Percentiles rank a stretch among this genome's conserved stretches.
phyloP scores from a whole-genome alignment of 2,329 filamentous ascomycete species.

The Trichoderma sp. region DNA sequence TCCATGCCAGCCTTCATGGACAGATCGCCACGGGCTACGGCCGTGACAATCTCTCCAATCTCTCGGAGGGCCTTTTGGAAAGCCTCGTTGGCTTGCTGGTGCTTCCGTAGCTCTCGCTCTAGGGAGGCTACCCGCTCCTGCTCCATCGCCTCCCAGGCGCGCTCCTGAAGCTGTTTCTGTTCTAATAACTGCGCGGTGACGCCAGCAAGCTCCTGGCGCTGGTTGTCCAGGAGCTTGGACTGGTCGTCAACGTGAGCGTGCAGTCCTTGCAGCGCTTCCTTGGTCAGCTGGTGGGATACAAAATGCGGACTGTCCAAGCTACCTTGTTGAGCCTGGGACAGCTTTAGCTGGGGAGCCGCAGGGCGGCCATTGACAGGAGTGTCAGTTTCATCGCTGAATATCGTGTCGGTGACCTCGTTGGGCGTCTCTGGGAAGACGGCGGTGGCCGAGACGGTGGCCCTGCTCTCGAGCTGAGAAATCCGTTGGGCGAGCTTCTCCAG shows the following conservation, averaged over 20 bases:
- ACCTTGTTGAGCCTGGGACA: slow-evolving; percentile 50
- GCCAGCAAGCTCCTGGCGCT: slow-evolving; percentile 81
- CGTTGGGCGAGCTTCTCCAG: slow-evolving; percentile 76
- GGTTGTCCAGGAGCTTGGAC: slow-evolving; percentile 86
- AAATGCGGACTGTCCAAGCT: slow-evolving; percentile 45
- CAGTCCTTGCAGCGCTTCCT: slow-evolving; percentile 82
- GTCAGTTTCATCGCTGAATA: slow-evolving; percentile 62
- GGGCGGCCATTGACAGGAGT: slow-evolving; percentile 47
- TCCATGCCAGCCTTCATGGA: slow-evolving; percentile 98
- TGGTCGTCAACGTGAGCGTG: slow-evolving; percentile 92
- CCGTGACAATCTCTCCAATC: slow-evolving; percentile 96
- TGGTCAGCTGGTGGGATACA: slow-evolving; percentile 62
- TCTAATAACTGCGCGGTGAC: slow-evolving; percentile 84
- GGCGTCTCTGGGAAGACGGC: slow-evolving; percentile 77
- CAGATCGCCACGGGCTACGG: slow-evolving; percentile 90
- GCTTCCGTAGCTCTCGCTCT: slow-evolving; percentile 92
- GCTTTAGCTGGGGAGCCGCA: slow-evolving; percentile 47
- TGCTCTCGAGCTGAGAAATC: slow-evolving; percentile 81
- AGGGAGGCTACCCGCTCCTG: slow-evolving; percentile 85
- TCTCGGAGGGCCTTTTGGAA: slow-evolving; percentile 97
- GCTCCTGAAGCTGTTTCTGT: slow-evolving; percentile 83
- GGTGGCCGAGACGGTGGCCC: slow-evolving; percentile 64
- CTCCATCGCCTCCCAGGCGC: slow-evolving; percentile 80
- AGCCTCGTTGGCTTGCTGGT: slow-evolving; percentile 96
- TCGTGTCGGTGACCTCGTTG: slow-evolving; percentile 70